Conservation (phyloP, 2,329 filamentous ascomycete species). For the Monosporascus sp. region DNA sequence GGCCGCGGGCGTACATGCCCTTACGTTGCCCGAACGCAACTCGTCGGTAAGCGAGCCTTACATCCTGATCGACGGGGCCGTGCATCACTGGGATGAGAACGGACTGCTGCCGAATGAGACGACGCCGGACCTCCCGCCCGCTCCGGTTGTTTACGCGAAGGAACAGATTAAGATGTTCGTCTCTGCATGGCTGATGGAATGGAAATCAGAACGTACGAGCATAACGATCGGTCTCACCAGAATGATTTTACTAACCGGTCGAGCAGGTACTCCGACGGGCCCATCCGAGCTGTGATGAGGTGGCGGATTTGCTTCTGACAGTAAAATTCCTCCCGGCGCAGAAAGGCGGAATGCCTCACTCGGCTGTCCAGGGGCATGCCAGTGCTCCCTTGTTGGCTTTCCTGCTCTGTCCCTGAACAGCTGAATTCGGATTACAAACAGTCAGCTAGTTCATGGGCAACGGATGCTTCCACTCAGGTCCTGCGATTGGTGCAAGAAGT, state of each 20-base stretch:
- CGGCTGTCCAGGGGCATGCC: too few species aligned
- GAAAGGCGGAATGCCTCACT: too few species aligned
- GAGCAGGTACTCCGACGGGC: too few species aligned
- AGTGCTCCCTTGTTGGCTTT: too few species aligned
- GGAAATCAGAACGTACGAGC: neutral
- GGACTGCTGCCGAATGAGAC: constrained; percentile 61
- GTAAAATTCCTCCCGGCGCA: too few species aligned
- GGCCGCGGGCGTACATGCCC: constrained; percentile 64
- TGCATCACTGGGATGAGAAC: constrained; percentile 80
- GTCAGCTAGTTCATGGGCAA: too few species aligned
- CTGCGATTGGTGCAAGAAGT: too few species aligned
- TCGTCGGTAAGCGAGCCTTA: constrained; percentile 64
- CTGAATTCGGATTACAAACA: too few species aligned
- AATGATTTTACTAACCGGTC: neutral
- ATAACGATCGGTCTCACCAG: neutral
- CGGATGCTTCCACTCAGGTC: too few species aligned
- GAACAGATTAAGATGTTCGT: constrained; percentile 56
- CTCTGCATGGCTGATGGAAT: constrained; percentile 61
- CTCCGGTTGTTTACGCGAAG: constrained; percentile 54
- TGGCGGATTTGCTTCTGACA: too few species aligned
- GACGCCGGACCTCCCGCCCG: constrained; percentile 50
- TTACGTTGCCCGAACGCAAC: constrained; percentile 49
- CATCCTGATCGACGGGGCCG: constrained; percentile 65
- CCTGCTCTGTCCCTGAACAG: too few species aligned
- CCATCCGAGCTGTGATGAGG: too few species aligned